Base-by-base conservation (phyloP, 306 rosid genomes). In the Fagus crenata region DNA sequence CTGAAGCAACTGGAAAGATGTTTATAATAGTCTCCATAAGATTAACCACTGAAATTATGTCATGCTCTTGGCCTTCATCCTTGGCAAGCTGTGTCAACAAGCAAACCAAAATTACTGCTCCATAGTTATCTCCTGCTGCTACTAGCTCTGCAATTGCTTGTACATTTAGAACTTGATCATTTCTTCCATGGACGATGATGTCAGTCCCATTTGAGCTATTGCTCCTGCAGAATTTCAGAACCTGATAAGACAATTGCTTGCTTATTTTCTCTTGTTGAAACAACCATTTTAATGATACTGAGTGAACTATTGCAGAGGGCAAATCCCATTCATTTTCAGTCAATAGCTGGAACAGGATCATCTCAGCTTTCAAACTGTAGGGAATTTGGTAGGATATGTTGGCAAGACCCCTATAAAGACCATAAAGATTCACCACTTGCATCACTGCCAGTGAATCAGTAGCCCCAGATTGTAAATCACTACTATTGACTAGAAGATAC, bases 181-280 rank as follows among this genome's bases (percentile, higher is more conserved):
- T 76, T 70, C 75, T 83, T 74, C 84, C 84, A 67, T 82, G 54
- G 13, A 73, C 63, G 17, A 76, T 78, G 80, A 63, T 71, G 75
- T 53, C 79, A 18, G 81, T 79, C 68, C 82, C 84, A 78, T 79
- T 79, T 59, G 82, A 76, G 71, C 76, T 71, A 82, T 60, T 77
- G 77, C 82, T 88, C 85, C 88, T 69, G 87, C 96, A 87, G 65
- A 92, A 87, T 80, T 88, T 85, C 86, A 90, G 82, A 79, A 92
- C 86, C 87, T 95, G 97, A 81, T 70, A 70, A 75, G 87, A 81
- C 78, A 90, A 76, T 42, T 88, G 81, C 43, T 85, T 74, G 43
- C 79, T 80, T 69, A 92, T 81, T 72, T 63, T 87, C 80, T 92
- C 96, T 86, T 95, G 97, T 82, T 90, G 96, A 80, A 95, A 95